These are phyloP conservation scores for Fusarium penzigii DNA, from an alignment of 2,329 filamentous ascomycete species.

Conservation along the genomic window DNA sequence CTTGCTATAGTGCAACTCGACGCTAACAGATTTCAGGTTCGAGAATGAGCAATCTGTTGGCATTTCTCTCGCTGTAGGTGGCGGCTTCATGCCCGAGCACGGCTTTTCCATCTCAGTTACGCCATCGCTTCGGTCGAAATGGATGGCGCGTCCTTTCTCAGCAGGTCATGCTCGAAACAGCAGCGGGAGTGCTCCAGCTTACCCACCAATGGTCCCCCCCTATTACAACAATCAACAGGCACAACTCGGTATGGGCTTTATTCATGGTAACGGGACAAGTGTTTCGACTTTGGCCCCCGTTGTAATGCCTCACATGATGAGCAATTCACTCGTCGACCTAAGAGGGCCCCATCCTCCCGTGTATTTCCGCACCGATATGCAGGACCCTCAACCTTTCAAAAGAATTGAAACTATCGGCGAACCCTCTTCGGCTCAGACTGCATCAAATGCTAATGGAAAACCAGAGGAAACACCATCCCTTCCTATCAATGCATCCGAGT, in stretches of 20 bases:
- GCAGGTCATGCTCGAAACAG: not conserved
- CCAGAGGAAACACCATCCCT: not conserved
- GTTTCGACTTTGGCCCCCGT: not conserved
- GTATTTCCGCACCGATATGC: not conserved
- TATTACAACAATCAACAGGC: not conserved
- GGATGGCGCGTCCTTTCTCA: conserved; percentile 16
- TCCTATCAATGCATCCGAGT: not conserved
- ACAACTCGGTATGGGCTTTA: too few relatives aligned
- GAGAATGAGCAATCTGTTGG: conserved; percentile 26
- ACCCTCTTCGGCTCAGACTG: not conserved
- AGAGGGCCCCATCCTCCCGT: not conserved
- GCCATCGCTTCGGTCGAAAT: conserved; percentile 35
- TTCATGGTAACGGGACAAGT: not conserved
- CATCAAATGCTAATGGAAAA: not conserved
- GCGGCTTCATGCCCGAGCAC: conserved; percentile 27
- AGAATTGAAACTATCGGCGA: not conserved
- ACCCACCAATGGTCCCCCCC: conserved; percentile 4
- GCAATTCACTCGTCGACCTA: not conserved
- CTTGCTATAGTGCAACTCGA: not conserved
- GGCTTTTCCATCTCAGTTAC: conserved; percentile 28
- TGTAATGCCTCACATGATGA: not conserved
- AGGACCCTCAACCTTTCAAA: not conserved
- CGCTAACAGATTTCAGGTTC: conserved; percentile 25
- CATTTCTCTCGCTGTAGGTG: conserved; percentile 26
- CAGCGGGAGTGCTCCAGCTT: not conserved